phyloP scores from a whole-genome alignment of 306 rosid species.

The Senna siamea region DNA sequence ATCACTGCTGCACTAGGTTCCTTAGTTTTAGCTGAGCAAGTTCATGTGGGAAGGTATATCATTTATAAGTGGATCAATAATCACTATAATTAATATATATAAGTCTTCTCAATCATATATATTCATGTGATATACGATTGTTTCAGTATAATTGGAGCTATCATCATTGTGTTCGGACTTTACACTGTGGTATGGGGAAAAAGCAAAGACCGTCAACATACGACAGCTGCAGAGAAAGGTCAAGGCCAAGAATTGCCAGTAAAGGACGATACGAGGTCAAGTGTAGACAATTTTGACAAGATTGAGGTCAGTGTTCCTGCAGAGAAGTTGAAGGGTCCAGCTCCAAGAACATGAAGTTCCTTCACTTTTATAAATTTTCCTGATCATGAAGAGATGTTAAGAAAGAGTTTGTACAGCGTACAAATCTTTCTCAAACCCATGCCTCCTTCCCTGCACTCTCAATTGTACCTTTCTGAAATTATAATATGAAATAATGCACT shows the following conservation, averaged over 20 bases:
- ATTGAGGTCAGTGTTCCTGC: constrained; percentile 43
- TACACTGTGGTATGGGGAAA: constrained; percentile 97
- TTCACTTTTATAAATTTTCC: constrained; percentile 37
- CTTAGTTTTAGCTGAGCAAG: constrained; percentile 74
- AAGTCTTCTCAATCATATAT: too few species aligned
- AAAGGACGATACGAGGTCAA: constrained; percentile 43
- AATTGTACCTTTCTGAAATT: constrained; percentile 17
- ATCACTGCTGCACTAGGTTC: constrained; percentile 87
- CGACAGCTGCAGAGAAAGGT: constrained; percentile 30
- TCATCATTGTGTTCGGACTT: constrained; percentile 81
- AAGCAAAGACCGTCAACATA: constrained; percentile 62
- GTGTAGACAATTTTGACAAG: constrained; percentile 40
- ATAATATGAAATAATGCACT: constrained; percentile 37
- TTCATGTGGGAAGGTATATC: constrained; percentile 86
- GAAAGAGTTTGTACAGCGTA: constrained; percentile 41
- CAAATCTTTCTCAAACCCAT: constrained; percentile 33
- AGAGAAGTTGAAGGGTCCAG: constrained; percentile 34
- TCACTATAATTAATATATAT: too few species aligned
- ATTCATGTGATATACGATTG: too few species aligned
- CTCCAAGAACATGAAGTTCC: constrained; percentile 33
- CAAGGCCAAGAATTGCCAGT: constrained; percentile 68
- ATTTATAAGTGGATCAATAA: too few species aligned
- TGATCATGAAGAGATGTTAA: constrained; percentile 34
- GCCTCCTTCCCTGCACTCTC: constrained; percentile 33
- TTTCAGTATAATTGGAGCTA: constrained; percentile 78